Evolutionary conservation across 225 moss, liverwort and hornwort species (phyloP), one percentile per base, ranked within the genome.

Genomic region (Bryoerythrophyllum caledonicum): DNA sequence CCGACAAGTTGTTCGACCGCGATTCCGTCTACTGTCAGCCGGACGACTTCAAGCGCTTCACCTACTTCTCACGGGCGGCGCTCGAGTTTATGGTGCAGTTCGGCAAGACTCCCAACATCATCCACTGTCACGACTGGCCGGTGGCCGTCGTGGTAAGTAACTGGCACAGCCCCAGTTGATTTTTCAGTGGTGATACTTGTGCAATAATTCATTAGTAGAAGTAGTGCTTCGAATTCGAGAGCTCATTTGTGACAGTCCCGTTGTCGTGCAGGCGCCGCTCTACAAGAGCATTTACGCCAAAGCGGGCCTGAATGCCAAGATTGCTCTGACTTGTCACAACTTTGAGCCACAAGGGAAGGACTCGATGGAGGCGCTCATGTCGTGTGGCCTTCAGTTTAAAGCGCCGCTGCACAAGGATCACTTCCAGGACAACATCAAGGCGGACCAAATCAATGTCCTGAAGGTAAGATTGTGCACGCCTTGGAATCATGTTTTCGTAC

Each of bases 91-190:
- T 94, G 72, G 56, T 86, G 64, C 86, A 91, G 73, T 90, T 82
- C 57, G 85, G 85, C 69, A 94, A 88, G 64, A 80, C 73, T 26
- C 93, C 93, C 6, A 82, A 94, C 59, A 74, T 94, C 80, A 91
- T 94, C 23, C 93, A 94, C 70, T 88, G 78, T 52, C 91, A 94
- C 75, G 91, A 91, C 71, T 94, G 91, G 93, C 90, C 91, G 16
- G 86, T 88, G 26, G 88, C 91, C 48, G 68, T 82, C 5, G 91
- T 94, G 90, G 91, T 91, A 81, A 60, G 81, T 10, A 51, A 49
- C 10, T 14, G 5, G 17, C 2, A 13, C 24, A 17, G 23, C 52
- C 1, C 2, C 5, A 12, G 11, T 52, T 15, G 28, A 25, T 3
- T 17, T 11, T 10, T 23, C n/a, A 15, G 17, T 17, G 32, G 0